Evolutionary conservation across 768 basidiomycete species (phyloP), one percentile per base, ranked within the genome.

Genomic region (Paxillus ammoniavirescens): DNA sequence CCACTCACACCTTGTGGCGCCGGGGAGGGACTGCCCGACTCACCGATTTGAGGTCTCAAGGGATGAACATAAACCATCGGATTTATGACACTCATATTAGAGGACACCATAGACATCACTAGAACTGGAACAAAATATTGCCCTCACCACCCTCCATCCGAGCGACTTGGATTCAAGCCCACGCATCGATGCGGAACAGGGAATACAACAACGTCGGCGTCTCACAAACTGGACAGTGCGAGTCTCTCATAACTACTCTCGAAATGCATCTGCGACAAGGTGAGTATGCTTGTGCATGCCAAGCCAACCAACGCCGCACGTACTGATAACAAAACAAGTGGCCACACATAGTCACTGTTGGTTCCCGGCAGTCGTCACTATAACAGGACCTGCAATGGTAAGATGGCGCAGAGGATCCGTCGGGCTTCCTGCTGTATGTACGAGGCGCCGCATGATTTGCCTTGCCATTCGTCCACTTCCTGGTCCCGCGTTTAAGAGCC

Each of bases 331-430:
- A 86, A 58, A 86, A 86, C 28, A 86, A 66, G 56, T 86, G 84
- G 8, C 84, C 84, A 61, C 84, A 86, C 71, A 81, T 79, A 4
- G 80, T 83, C 35, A 79, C 82, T 26, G 82, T 83, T 38, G 79
- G 77, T 56, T 81, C 77, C 23, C 77, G 73, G 58, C 80, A 82
- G 31, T 75, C 70, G 52, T 82, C 75, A 31, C 64, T 67, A 23
- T 75, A 70, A 59, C 82, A 85, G 1, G 72, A 66, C 47, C 84
- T 75, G 53, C 81, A 84, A 53, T 82, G 78, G 40, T 70, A 70
- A 9, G 64, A 67, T 7, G 58, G 51, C 23, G 53, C 15, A 3
- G 55, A 43, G 15, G 42, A 15, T 36, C 47, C 57, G 17, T 50
- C 55, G 17, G 56, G 0, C 17, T 59, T 59, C 47, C 56, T 58